Evolutionary conservation across 2,329 filamentous ascomycete genomes (phyloP), one percentile per base, ranked within the genome.

Genomic region (Botrytis cinerea): DNA sequence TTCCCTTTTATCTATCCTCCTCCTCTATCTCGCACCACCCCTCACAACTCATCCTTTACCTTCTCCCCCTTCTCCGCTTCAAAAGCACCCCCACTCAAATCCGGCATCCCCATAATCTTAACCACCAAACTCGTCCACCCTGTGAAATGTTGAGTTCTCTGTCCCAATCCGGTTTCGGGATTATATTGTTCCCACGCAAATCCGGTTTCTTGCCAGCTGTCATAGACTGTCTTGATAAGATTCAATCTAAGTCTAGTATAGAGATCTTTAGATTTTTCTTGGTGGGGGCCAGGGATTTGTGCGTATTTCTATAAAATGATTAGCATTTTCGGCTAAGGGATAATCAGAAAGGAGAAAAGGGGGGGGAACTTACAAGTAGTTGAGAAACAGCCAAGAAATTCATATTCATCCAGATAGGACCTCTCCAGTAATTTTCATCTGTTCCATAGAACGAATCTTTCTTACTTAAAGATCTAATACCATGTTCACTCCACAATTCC

Each of bases 181-280:
- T 97, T 93, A 83, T 98, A 99, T 84, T 99, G 96, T 84, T 99
- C 96, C 95, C 95, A 99, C 0, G 95, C 96, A 81, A 98, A 98
- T 28, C 95, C 95, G 0, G 96, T 98, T 80, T 93, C 89, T 81
- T 91, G 86, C 95, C 95, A 99, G 81, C 91, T 91, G 73, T 91
- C 88, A 84, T 92, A 98, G 22, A 98, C 92, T 2, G 95, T 98
- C 70, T 94, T 88, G 63, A 98, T 92, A 20, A 99, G 84, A 80
- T 97, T 98, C 82, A 88, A 89, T 72, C 96, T 90, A 66, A 98
- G 88, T 46, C 88, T 85, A 25, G 85, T 89, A 84, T 97, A 98
- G 74, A 97, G 86, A 72, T 89, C 86, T n/a, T 84, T 85, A 14
- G 95, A 93, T 76, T 89, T 88, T 59, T 85, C 83, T 78, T 90